A percentile compares a stretch with the other conserved stretches of the same genome.
Evolutionary conservation across 202 grass and related monocot genomes (phyloP).

Genomic region (Miscanthus sacchariflorus): DNA sequence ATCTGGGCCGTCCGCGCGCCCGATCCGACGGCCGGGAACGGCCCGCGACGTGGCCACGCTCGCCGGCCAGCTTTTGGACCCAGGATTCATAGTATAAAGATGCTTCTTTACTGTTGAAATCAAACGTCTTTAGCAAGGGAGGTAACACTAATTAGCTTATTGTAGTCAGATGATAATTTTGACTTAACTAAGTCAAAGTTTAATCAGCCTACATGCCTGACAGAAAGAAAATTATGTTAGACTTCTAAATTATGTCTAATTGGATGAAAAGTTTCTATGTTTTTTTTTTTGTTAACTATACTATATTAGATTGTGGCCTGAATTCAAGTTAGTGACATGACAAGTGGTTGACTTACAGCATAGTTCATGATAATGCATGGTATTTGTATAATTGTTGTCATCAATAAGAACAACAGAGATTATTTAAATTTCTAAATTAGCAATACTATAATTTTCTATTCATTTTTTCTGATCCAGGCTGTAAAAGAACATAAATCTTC

Average conservation of each 20-base stretch:
- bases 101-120: not conserved
- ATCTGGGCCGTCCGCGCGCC: no score
- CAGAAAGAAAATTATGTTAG: not conserved
- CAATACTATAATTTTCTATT: not conserved
- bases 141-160: not conserved
- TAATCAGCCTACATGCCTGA: not conserved
- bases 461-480: not conserved
- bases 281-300: not conserved
- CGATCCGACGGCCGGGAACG: no score
- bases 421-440: not conserved
- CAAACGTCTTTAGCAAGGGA: not conserved
- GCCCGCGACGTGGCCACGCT: no score
- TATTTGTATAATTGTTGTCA: constrained; percentile 16
- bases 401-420: constrained; percentile 12
- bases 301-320: not conserved
- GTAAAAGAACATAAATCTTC: constrained; percentile 2
- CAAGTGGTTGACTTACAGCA: not conserved
- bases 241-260: not conserved
- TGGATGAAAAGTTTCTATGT: not conserved
- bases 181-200: not conserved
- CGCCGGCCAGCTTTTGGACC: no score
- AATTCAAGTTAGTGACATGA: constrained; percentile 7
- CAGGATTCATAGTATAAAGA: no score
- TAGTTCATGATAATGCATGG: not conserved
- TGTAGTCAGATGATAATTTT: not conserved